Evolutionary conservation across 139 green algal genomes (phyloP).

Genomic region (Chlamydomonas sp.): DNA sequence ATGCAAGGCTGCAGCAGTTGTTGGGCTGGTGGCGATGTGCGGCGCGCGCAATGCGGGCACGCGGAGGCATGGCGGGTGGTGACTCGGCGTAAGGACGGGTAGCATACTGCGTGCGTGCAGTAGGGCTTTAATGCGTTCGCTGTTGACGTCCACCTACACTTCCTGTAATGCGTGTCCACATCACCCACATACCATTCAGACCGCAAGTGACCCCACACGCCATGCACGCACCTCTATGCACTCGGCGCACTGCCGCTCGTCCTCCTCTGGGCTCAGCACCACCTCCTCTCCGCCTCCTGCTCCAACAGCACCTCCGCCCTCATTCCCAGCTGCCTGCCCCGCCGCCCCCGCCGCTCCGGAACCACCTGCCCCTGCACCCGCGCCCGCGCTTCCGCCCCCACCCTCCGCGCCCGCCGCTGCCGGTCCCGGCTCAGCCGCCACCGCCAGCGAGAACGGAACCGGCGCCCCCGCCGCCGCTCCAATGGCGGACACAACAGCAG

Average conservation of each 20-base stretch:
- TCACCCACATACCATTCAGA: not conserved
- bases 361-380: not conserved
- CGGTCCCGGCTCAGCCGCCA: not conserved
- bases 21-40: no score
- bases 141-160: no score
- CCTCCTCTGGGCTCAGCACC: not conserved
- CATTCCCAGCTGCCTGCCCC: not conserved
- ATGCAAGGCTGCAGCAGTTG: no score
- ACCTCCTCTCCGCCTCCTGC: not conserved
- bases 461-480: not conserved
- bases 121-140: no score
- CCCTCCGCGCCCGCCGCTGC: not conserved
- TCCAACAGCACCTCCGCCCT: not conserved
- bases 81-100: no score
- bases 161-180: not conserved
- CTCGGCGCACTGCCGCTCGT: not conserved
- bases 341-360: not conserved
- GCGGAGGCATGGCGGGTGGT: no score
- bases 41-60: no score
- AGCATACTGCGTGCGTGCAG: no score
- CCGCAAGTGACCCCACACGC: not conserved
- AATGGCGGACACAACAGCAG: not conserved
- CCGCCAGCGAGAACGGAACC: not conserved
- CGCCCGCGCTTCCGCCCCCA: not conserved
- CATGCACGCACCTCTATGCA: slow-evolving; percentile 8